A percentile compares a stretch with the other conserved stretches of the same genome.
Conservation (phyloP, 805 yeast species). For the Teunomyces kruisii region DNA sequence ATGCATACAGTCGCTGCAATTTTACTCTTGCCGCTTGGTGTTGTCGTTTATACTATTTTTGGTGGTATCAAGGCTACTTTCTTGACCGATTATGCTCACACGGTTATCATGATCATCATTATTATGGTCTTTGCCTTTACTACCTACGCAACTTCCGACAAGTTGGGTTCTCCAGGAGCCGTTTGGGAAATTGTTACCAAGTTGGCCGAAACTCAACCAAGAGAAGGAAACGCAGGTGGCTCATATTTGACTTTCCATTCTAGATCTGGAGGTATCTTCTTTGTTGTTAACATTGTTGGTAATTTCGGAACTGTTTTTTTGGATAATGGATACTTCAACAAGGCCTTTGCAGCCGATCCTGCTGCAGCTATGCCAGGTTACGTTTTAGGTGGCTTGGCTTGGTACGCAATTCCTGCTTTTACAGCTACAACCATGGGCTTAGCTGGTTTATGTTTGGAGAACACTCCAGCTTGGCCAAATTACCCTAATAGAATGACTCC, state of each 20-base stretch:
- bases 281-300: slow-evolving; percentile 83
- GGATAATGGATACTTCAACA: slow-evolving; percentile 87
- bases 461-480: slow-evolving; percentile 72
- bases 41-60: slow-evolving; percentile 45
- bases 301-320: slow-evolving; percentile 86
- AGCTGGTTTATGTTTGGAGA: slow-evolving; percentile 75
- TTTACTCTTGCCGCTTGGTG: slow-evolving; percentile 79
- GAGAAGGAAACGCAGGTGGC: slow-evolving; percentile 79
- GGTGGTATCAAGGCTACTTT: slow-evolving; percentile 49
- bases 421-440: slow-evolving; percentile 84
- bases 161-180: slow-evolving; percentile 77
- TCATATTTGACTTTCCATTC: slow-evolving; percentile 88
- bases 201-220: slow-evolving; percentile 61
- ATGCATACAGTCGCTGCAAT: slow-evolving; percentile 80
- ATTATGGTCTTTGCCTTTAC: slow-evolving; percentile 80
- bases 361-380: slow-evolving; percentile 86
- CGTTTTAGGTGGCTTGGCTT: slow-evolving; percentile 81
- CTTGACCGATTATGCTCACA: slow-evolving; percentile 45
- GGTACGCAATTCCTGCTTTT: slow-evolving; percentile 89
- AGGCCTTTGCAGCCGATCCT: slow-evolving; percentile 84
- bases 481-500: slow-evolving; percentile 66
- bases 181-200: slow-evolving; percentile 74
- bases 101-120: slow-evolving; percentile 66
- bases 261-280: slow-evolving; percentile 82
- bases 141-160: slow-evolving; percentile 66